A percentile compares a stretch with the other conserved stretches of the same genome.
These are phyloP conservation scores for Fraxinus sp. DNA, from an alignment of 305 asterid species.

Conservation along the genomic window DNA sequence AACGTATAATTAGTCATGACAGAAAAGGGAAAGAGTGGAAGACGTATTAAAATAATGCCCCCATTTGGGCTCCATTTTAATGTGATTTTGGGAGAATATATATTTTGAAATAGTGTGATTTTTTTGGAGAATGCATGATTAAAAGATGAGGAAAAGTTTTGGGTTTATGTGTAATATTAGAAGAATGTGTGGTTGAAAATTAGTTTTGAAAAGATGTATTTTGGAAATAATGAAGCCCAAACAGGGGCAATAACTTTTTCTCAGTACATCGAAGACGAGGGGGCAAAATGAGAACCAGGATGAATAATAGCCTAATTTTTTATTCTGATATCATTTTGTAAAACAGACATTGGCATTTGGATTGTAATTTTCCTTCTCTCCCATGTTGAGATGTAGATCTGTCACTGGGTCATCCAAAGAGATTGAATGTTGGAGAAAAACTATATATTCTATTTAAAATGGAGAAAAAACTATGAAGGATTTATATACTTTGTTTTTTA, in stretches of 20 bases:
- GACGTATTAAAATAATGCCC: background rate
- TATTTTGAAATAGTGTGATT: background rate
- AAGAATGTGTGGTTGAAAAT: background rate
- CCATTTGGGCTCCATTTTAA: background rate
- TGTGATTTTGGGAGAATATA: background rate
- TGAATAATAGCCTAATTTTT: background rate
- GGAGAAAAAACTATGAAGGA: background rate
- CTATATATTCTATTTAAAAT: background rate
- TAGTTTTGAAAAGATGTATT: background rate
- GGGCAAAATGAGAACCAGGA: background rate
- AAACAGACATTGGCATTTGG: background rate
- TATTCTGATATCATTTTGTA: background rate
- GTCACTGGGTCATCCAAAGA: background rate
- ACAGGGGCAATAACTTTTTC: background rate
- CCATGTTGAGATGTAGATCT: background rate
- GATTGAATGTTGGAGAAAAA: background rate
- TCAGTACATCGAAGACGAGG: background rate
- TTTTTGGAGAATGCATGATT: background rate
- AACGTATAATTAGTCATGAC: background rate
- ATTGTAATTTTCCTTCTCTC: background rate
- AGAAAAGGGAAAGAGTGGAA: background rate
- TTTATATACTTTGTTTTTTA: background rate
- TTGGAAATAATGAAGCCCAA: background rate
- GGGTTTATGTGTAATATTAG: background rate
- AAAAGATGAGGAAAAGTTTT: background rate